Percentiles rank a stretch among this genome's conserved stretches.
Conservation (phyloP, 805 yeast species). For the Candida ovalis region DNA sequence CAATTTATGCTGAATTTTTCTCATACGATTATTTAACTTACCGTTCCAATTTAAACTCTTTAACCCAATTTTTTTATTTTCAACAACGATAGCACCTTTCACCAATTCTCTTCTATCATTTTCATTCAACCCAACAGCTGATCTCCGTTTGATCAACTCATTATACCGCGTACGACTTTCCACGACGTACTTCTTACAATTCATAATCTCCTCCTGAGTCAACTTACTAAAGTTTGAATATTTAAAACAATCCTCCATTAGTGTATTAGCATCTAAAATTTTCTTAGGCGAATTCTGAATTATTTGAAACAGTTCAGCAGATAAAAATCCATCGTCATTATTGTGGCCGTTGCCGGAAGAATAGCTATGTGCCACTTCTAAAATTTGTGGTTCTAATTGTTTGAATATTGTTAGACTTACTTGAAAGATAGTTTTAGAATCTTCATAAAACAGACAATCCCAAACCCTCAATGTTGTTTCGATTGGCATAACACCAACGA, state of each 20-base stretch:
- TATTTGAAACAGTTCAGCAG: slow-evolving; percentile 61
- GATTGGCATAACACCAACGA: slow-evolving; percentile 83
- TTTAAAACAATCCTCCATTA: slow-evolving; percentile 74
- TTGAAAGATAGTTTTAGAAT: slow-evolving; percentile 80
- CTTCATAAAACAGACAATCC: slow-evolving; percentile 95
- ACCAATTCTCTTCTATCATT: slow-evolving; percentile 29
- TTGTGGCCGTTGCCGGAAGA: slow-evolving; percentile 8
- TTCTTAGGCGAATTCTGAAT: slow-evolving; percentile 80
- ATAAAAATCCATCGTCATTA: slow-evolving; percentile 25
- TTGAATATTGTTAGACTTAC: slow-evolving; percentile 78
- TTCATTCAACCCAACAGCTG: slow-evolving; percentile 29
- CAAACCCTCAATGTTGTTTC: slow-evolving; percentile 86
- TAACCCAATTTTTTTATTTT: slow-evolving; percentile 29
- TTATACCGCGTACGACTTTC: slow-evolving; percentile 48
- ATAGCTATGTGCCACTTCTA: slow-evolving; percentile 19
- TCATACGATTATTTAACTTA: slow-evolving; percentile 29
- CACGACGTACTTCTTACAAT: slow-evolving; percentile 74
- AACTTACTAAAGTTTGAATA: slow-evolving; percentile 43
- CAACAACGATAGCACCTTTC: slow-evolving; percentile 17
- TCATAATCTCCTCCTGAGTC: slow-evolving; percentile 76
- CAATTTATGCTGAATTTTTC: slow-evolving; percentile 26
- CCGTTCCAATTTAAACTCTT: slow-evolving; percentile 34
- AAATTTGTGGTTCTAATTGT: slow-evolving; percentile 63
- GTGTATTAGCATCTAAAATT: slow-evolving; percentile 60
- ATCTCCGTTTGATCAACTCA: slow-evolving; percentile 28